Conservation (phyloP, 2,329 filamentous ascomycete species). For the Colletotrichum spinosum region DNA sequence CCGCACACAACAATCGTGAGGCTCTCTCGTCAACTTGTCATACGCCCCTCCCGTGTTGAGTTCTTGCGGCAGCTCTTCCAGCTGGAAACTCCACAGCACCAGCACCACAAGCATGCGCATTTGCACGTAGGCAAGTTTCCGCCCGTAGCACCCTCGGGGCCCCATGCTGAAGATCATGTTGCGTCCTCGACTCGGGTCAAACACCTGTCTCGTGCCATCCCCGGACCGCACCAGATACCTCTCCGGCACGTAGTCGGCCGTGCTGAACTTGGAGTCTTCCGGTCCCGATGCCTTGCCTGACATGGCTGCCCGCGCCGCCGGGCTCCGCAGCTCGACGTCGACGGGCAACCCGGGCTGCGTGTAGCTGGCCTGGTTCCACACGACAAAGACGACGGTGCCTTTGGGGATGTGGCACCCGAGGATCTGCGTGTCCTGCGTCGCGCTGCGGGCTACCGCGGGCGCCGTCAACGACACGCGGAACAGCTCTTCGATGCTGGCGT, state of each 20-base stretch:
- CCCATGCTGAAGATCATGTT: conserved; percentile 51
- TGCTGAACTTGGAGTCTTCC: conserved; percentile 34
- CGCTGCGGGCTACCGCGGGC: conserved; percentile 40
- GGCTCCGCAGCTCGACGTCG: conserved; percentile 43
- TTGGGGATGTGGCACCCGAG: conserved; percentile 44
- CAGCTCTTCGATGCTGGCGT: conserved; percentile 46
- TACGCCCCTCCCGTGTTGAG: conserved; percentile 27
- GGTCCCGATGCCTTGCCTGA: conserved; percentile 43
- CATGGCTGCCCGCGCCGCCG: conserved; percentile 33
- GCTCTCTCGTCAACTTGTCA: conserved; percentile 30
- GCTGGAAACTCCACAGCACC: conserved; percentile 37
- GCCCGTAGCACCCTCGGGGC: conserved; percentile 52
- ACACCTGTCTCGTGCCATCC: conserved; percentile 38
- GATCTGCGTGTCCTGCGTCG: conserved; percentile 42
- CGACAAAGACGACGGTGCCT: conserved; percentile 40
- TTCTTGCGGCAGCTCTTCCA: conserved; percentile 19
- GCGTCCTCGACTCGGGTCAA: conserved; percentile 48
- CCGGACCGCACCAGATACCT: conserved; percentile 47
- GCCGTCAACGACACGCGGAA: conserved; percentile 42
- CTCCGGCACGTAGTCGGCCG: conserved; percentile 49
- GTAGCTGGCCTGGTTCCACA: conserved; percentile 40
- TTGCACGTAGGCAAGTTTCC: conserved; percentile 49
- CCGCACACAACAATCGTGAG: conserved; percentile 27
- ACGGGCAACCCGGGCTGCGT: conserved; percentile 43
- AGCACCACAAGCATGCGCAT: conserved; percentile 49